These are phyloP conservation scores for Amniculicola lignicola DNA, from an alignment of 495 filamentous ascomycete genomes.

Conservation along the genomic window DNA sequence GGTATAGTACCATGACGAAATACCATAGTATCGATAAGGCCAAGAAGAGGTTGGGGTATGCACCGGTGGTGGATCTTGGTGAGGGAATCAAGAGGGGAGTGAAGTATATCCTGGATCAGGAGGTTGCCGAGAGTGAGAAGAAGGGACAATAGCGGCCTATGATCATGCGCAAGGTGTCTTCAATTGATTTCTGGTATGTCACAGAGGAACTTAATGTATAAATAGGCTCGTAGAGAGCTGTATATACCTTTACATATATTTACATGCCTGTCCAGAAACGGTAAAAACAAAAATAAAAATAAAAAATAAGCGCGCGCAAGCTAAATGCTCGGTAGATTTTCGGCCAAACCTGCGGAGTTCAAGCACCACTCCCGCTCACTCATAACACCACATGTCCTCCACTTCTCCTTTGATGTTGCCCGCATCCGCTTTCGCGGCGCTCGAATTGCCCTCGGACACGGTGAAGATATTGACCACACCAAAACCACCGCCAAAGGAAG, in stretches of 20 bases:
- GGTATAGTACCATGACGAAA: constrained; percentile 76
- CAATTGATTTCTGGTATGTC: no score
- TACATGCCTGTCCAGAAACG: no score
- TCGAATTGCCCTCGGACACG: constrained; percentile 15
- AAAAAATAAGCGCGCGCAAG: no score
- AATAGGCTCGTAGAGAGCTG: no score
- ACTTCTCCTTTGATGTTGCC: constrained; percentile 22
- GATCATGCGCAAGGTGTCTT: no score
- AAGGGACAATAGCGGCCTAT: constrained; percentile 22
- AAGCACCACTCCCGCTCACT: no score
- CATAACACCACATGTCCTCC: neutral
- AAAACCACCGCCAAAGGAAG: constrained; percentile 1
- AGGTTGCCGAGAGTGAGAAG: constrained; percentile 34
- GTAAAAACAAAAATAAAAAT: no score
- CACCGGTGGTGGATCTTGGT: constrained; percentile 66
- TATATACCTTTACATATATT: no score
- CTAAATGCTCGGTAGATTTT: no score
- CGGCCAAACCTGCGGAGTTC: no score
- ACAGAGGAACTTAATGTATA: no score
- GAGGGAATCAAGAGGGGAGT: constrained; percentile 72
- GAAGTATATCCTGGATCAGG: constrained; percentile 58
- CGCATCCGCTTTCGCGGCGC: constrained; percentile 24
- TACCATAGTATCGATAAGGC: constrained; percentile 88
- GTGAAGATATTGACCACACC: constrained; percentile 17
- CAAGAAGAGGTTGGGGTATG: constrained; percentile 70